Conservation (phyloP, 2,329 filamentous ascomycete genomes). For the Plectosphaerella cucumerina region DNA sequence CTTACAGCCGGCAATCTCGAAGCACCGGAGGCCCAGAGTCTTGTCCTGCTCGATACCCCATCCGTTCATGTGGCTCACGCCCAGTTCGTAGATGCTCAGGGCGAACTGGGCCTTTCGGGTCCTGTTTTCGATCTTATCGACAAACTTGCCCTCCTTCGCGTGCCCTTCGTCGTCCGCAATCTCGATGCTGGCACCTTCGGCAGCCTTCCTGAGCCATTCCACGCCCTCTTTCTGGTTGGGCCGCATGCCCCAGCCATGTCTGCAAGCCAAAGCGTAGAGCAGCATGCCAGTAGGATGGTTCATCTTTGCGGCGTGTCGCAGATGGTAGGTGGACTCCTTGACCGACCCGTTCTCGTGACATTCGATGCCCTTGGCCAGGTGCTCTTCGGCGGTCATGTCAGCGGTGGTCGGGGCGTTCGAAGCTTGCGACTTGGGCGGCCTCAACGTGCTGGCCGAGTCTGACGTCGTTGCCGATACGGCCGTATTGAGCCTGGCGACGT, state of each 20-base stretch:
- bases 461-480: conserved; percentile 46
- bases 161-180: conserved; percentile 76
- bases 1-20: conserved; percentile 88
- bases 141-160: conserved; percentile 56
- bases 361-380: conserved; percentile 84
- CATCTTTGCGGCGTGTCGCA: conserved; percentile 81
- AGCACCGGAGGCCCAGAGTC: conserved; percentile 79
- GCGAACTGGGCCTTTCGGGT: conserved; percentile 90
- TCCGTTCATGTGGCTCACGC: conserved; percentile 95
- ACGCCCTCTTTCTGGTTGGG: conserved; percentile 87
- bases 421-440: conserved; percentile 34
- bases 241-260: conserved; percentile 97
- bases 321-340: conserved; percentile 93
- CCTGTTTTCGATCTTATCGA: conserved; percentile 68
- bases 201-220: conserved; percentile 86
- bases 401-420: conserved; percentile 53
- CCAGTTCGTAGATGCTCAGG: conserved; percentile 91
- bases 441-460: conserved; percentile 52
- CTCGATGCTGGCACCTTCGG: conserved; percentile 77
- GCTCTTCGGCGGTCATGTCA: conserved; percentile 79
- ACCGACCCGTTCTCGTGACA: conserved; percentile 83
- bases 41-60: conserved; percentile 97
- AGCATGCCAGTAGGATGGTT: conserved; percentile 93
- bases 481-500: conserved; percentile 35
- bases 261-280: conserved; percentile 87